Evolutionary conservation across 1,284 basidiomycete species (phyloP).

Genomic region (Pulveroboletus sp.): DNA sequence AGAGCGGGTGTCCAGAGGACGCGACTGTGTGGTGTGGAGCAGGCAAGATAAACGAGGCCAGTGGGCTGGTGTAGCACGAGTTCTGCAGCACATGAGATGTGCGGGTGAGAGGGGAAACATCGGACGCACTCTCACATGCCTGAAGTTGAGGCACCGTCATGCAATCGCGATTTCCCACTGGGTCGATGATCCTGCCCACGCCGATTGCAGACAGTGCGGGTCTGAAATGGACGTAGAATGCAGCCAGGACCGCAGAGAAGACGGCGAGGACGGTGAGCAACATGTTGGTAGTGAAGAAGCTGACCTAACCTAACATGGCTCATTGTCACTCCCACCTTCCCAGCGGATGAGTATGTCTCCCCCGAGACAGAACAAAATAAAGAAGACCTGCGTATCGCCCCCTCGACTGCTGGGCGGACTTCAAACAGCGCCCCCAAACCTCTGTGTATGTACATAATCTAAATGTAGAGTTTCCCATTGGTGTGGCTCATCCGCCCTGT

Average conservation of each 20-base stretch:
- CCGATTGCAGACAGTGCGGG: conserved; percentile 41
- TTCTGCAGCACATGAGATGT: conserved; percentile 35
- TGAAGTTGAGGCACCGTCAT: conserved; percentile 46
- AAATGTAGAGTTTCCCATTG: too few species aligned
- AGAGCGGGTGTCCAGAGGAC: conserved; percentile 54
- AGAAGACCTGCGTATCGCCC: too few species aligned
- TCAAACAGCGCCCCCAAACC: too few species aligned
- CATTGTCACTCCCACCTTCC: too few species aligned
- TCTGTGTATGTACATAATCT: too few species aligned
- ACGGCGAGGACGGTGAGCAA: conserved; percentile 25
- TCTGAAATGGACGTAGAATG: conserved; percentile 40
- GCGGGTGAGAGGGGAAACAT: background rate
- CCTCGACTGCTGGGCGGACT: too few species aligned
- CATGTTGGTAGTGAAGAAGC: background rate
- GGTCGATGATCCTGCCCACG: conserved; percentile 40
- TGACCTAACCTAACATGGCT: too few species aligned
- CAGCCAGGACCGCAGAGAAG: conserved; percentile 23
- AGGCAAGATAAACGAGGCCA: conserved; percentile 67
- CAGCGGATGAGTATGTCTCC: too few species aligned
- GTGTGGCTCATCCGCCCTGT: too few species aligned
- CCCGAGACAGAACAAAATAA: too few species aligned
- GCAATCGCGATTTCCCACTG: conserved; percentile 48
- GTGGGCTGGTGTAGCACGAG: conserved; percentile 51
- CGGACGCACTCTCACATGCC: conserved; percentile 60
- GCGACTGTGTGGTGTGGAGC: conserved; percentile 53